Evolutionary conservation across 2,329 filamentous ascomycete genomes (phyloP), one percentile per base, ranked within the genome.

Genomic region (Claviceps spartinae): DNA sequence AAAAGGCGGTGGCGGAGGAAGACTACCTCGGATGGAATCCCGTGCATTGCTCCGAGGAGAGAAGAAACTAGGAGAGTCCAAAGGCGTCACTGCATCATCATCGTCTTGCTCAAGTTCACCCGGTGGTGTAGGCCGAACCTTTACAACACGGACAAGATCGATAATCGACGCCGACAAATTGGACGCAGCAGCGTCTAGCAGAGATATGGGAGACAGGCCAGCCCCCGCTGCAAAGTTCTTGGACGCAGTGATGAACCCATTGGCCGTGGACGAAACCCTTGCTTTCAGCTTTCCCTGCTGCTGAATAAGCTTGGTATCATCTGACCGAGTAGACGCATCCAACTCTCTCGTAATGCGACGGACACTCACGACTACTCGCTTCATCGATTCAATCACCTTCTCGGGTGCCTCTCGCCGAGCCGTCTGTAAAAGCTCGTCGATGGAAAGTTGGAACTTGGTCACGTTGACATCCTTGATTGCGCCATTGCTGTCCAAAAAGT

Each of bases 201-300:
- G 71, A 5, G 88, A 95, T n/a, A 98, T 85, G 0, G 93, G 93
- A 1, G 88, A 91, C 36, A 98, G 78, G 34, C 93, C 93, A 20
- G 81, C 82, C 0, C 88, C 83, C 11, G 81, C 78, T 37, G 86
- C 84, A 66, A 93, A 95, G 63, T 95, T 95, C 71, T 94, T 95
- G 37, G 88, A 85, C 1, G 91, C 88, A 2, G 91, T 97, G 61
- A 97, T 96, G 53, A 98, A 75, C 62, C 91, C 93, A 73, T 97
- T 97, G 48, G 93, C 90, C 1, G 91, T 95, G 2, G 85, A 85
- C n/a, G 89, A 94, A 3, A 97, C 85, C 54, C 85, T 84, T 48
- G 80, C 78, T 68, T 88, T 94, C 55, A 94, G 76, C 65, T 84
- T 88, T 30, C 75, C 72, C 57, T 82, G 81, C 56, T 83, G 73